These are phyloP conservation scores for Xanthoconium purpureum DNA, from an alignment of 768 basidiomycete genomes.

Conservation along the genomic window DNA sequence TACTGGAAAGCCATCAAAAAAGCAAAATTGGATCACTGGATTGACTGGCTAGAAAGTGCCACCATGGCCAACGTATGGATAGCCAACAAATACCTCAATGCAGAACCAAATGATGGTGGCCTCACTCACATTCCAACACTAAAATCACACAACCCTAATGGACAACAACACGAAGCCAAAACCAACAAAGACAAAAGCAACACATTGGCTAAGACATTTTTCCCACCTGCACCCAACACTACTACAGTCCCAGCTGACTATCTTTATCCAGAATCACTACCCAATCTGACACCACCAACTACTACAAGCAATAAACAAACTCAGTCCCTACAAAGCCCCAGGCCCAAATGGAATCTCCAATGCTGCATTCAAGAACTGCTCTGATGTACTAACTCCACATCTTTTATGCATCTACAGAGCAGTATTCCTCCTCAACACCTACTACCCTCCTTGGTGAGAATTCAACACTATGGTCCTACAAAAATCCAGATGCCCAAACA, in stretches of 20 bases:
- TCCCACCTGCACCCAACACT: no score
- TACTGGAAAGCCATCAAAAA: neutral
- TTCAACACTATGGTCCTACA: constrained; percentile 31
- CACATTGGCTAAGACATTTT: no score
- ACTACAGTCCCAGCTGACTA: no score
- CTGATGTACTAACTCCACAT: neutral
- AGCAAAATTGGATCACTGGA: constrained; percentile 7
- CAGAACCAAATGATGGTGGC: neutral
- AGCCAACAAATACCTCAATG: neutral
- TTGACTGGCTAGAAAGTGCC: constrained; percentile 3
- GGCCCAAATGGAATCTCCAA: neutral
- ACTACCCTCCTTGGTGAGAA: neutral
- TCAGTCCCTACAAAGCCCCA: neutral
- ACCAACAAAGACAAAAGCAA: no score
- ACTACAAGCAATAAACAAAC: neutral
- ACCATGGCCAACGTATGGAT: constrained; percentile 1
- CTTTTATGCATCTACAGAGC: neutral
- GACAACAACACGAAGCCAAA: no score
- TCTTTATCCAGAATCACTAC: no score
- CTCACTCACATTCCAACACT: constrained; percentile 5
- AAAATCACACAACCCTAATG: neutral
- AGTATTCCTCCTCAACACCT: neutral
- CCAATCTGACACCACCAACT: no score
- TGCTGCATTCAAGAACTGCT: neutral
- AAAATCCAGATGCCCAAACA: constrained; percentile 37